Percentiles rank a stretch among this genome's conserved stretches.
Conservation (phyloP, 2,329 filamentous ascomycete species). For the Sporothrix curviconia region DNA sequence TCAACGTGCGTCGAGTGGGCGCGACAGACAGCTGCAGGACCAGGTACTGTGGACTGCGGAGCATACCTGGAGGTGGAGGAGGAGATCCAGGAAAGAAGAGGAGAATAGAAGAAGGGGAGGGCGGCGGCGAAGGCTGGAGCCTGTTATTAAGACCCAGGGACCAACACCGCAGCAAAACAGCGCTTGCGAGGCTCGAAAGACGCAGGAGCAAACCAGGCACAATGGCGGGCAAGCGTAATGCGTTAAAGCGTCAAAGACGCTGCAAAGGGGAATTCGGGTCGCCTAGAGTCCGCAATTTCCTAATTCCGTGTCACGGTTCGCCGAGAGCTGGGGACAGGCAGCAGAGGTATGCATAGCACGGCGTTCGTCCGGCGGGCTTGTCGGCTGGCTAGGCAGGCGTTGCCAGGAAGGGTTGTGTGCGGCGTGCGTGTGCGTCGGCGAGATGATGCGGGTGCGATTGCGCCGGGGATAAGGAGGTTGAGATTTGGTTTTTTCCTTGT, state of each 20-base stretch:
- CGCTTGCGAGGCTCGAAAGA: too few species aligned
- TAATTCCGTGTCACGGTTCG: slow-evolving; percentile 13
- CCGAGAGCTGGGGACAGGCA: slow-evolving; percentile 12
- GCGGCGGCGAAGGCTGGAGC: background rate
- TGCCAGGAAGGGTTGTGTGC: background rate
- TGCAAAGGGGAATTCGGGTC: background rate
- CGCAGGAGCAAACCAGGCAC: background rate
- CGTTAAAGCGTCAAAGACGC: background rate
- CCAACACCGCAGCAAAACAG: background rate
- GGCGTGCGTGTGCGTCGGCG: background rate
- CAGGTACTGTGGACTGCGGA: slow-evolving; percentile 18
- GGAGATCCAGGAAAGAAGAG: too few species aligned
- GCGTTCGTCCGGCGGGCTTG: slow-evolving; percentile 5
- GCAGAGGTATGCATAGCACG: slow-evolving; percentile 15
- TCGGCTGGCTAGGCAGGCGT: slow-evolving; percentile 15
- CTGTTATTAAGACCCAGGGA: background rate
- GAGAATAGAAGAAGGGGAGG: background rate
- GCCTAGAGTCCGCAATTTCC: slow-evolving; percentile 9
- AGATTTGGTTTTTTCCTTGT: background rate
- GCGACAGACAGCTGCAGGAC: slow-evolving; percentile 21
- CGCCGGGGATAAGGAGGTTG: background rate
- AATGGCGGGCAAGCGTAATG: background rate
- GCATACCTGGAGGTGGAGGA: slow-evolving; percentile 15
- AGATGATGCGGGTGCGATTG: background rate
- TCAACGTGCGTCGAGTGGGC: slow-evolving; percentile 19